Conservation (phyloP, 768 basidiomycete genomes). For the Wakefieldia striispora region DNA sequence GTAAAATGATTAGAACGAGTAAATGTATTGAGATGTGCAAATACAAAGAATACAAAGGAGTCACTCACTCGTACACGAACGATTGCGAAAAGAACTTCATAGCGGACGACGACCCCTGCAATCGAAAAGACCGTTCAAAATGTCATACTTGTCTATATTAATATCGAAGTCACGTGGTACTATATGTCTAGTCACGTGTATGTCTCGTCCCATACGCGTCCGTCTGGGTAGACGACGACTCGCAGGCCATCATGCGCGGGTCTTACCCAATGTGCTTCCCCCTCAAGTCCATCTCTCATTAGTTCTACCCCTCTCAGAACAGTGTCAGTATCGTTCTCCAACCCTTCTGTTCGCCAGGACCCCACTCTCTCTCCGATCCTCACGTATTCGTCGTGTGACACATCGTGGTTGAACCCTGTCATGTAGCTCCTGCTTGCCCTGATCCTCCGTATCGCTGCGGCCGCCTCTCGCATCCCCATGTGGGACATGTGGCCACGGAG, state of each 20-base stretch:
- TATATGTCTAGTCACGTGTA: slow-evolving; percentile 33
- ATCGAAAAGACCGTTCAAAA: no score
- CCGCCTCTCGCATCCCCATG: slow-evolving; percentile 66
- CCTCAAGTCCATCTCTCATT: slow-evolving; percentile 46
- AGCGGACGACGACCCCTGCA: slow-evolving; percentile 38
- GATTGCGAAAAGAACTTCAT: slow-evolving; percentile 58
- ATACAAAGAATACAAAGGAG: not conserved
- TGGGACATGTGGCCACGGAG: slow-evolving; percentile 72
- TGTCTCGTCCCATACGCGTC: slow-evolving; percentile 49
- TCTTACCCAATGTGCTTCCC: slow-evolving; percentile 54
- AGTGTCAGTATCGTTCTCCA: slow-evolving; percentile 31
- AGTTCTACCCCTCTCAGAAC: slow-evolving; percentile 45
- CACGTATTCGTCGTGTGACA: slow-evolving; percentile 74
- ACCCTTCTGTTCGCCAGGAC: slow-evolving; percentile 23
- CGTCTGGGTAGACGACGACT: slow-evolving; percentile 44
- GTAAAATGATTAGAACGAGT: not conserved
- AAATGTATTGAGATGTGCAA: no score
- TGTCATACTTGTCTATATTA: not conserved
- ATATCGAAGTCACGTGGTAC: slow-evolving; percentile 9
- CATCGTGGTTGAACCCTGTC: slow-evolving; percentile 73
- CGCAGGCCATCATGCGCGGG: slow-evolving; percentile 77
- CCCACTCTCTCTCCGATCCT: slow-evolving; percentile 56
- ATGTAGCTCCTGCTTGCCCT: slow-evolving; percentile 65
- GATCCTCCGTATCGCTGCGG: slow-evolving; percentile 54
- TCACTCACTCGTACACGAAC: slow-evolving; percentile 54